Evolutionary conservation across 352 stramenopile species (phyloP), one percentile per base, ranked within the genome.

Genomic region (Phytophthora cajani): DNA sequence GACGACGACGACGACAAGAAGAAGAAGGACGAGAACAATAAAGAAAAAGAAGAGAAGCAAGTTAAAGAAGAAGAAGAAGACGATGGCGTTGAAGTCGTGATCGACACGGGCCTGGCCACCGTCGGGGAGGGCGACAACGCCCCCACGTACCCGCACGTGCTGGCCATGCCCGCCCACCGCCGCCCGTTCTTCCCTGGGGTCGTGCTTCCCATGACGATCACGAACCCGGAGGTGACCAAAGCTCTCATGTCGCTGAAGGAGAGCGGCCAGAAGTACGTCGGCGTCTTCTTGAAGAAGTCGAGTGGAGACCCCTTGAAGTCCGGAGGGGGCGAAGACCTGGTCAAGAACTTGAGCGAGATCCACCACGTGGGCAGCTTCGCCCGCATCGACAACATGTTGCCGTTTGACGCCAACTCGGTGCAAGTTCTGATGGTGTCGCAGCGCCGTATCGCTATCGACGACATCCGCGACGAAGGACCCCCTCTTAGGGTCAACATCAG

Each of bases 341-440:
- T 99, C 27, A 94, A 85, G 9, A 87, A 98, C 74, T 62, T 98
- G 30, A 92, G 88, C 49, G 93, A 99, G 67, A 95, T 99, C 59
- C 96, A 99, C 76, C 80, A 87, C 32, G 88, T 99, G 6, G 97
- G 97, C 33, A 99, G 95, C 25, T 98, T 99, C 76, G 97, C 96
- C n/a, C 89, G 98, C 50, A 98, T 99, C 63, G 88, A 98, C 72
- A 93, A 97, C 63, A 89, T 98, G 74, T 82, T 93, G 3, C 81
- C 89, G 19, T 94, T 94, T 46, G 77, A 95, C 64, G 66, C 82
- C 12, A 87, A 88, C 59, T 87, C 81, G 32, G 84, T 91, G 53
- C 85, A 95, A 65, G 79, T 95, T 23, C 79, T 98, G 3, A 85
- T 98, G 71, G 88, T 97, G 14, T 96, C 97, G 9, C 92, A 98